Percentiles rank a stretch among this genome's conserved stretches.
phyloP scores from a whole-genome alignment of 148 eudicot species.

The Pouteria glomerata region DNA sequence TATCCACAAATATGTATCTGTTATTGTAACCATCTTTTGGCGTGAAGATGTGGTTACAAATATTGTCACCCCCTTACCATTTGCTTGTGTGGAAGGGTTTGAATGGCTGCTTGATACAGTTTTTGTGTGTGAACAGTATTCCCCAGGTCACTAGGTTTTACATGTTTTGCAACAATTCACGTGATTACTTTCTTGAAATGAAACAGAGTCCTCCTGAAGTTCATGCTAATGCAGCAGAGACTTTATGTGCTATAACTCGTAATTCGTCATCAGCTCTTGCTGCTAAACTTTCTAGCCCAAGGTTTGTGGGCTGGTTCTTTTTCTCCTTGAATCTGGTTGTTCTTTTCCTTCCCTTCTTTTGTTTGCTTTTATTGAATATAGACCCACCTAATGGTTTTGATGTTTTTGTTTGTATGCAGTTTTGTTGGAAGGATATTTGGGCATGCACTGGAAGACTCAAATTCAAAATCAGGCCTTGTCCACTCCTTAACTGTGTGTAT shows the following conservation, averaged over 20 bases:
- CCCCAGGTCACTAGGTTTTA: neutral
- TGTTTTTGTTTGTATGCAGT: constrained; percentile 41
- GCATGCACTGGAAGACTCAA: constrained; percentile 78
- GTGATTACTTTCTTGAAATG: constrained; percentile 14
- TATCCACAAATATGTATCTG: neutral
- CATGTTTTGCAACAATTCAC: constrained; percentile 10
- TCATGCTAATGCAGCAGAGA: constrained; percentile 94
- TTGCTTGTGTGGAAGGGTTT: neutral
- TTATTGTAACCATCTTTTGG: neutral
- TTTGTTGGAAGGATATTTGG: constrained; percentile 82
- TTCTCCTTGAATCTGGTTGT: neutral
- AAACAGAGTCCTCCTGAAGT: constrained; percentile 86
- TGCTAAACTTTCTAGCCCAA: constrained; percentile 78
- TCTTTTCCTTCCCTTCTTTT: neutral
- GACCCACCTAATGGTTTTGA: constrained; percentile 6
- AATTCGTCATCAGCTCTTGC: constrained; percentile 88
- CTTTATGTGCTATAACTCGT: constrained; percentile 79
- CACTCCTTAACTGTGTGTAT: constrained; percentile 86
- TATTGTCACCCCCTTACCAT: neutral
- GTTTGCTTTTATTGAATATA: constrained; percentile 5
- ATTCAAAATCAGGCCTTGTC: constrained; percentile 73
- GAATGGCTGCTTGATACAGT: constrained; percentile 1
- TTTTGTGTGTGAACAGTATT: neutral
- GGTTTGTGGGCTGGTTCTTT: constrained; percentile 37
- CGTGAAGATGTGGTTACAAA: constrained; percentile 1